A percentile compares a stretch with the other conserved stretches of the same genome.
Evolutionary conservation across 495 filamentous ascomycete genomes (phyloP).

Genomic region (Sordaria brevicollis): DNA sequence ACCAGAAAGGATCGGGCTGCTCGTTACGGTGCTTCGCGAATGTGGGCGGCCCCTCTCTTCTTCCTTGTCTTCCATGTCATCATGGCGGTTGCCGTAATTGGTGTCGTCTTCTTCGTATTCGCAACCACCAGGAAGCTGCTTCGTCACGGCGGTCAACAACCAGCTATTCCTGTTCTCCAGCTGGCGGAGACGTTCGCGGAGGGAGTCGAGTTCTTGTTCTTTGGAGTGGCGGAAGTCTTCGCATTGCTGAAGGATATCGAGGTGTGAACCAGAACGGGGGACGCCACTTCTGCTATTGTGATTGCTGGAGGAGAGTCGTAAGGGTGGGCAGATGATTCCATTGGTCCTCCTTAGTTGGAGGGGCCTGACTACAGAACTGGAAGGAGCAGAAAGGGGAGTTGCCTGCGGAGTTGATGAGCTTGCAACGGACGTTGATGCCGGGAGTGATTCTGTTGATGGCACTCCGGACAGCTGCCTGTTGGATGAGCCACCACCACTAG

Average conservation of each 20-base stretch:
- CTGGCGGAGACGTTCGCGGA: slow-evolving; percentile 15
- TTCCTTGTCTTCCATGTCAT: background rate
- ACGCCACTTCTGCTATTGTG: background rate
- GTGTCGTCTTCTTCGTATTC: background rate
- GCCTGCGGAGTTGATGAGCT: background rate
- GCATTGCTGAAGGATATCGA: slow-evolving; percentile 20
- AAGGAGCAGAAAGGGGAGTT: background rate
- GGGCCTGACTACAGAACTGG: background rate
- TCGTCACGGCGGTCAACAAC: slow-evolving; percentile 17
- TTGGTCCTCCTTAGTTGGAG: background rate
- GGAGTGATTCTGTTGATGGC: background rate
- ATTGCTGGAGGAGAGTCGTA: background rate
- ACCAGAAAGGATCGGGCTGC: background rate
- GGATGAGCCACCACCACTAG: background rate
- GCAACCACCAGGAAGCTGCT: slow-evolving; percentile 16
- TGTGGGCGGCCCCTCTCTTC: background rate
- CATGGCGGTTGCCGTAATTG: too few species aligned
- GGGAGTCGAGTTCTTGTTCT: slow-evolving; percentile 21
- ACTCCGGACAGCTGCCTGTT: background rate
- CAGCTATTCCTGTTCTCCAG: slow-evolving; percentile 24
- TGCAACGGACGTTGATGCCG: background rate
- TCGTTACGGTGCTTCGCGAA: background rate
- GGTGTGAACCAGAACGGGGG: slow-evolving; percentile 9
- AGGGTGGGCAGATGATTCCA: background rate
- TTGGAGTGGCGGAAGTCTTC: slow-evolving; percentile 21